Percentiles rank a stretch among this genome's conserved stretches.
Evolutionary conservation across 306 rosid genomes (phyloP).

Genomic region (Pterocarpus santalinus): DNA sequence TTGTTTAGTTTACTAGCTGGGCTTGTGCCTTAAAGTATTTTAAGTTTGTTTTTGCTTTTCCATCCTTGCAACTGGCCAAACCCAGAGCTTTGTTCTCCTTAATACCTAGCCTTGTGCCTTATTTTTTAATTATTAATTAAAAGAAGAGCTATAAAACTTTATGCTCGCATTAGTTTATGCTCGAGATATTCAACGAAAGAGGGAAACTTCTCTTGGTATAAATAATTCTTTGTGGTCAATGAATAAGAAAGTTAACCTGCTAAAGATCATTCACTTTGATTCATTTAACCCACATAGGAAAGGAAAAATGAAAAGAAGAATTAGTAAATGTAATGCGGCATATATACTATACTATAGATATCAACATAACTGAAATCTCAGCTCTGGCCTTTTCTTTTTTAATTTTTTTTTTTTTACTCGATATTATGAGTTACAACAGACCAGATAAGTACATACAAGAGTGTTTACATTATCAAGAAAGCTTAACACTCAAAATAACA

Average conservation of each 20-base stretch:
- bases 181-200: neutral
- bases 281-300: neutral
- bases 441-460: conserved; percentile 50
- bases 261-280: neutral
- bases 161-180: neutral
- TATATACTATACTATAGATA: conserved; percentile 10
- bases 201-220: neutral
- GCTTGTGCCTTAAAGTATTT: too few species aligned
- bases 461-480: conserved; percentile 53
- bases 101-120: too few species aligned
- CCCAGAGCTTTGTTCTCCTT: too few species aligned
- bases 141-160: neutral
- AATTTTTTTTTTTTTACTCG: conserved; percentile 24
- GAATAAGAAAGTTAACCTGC: neutral
- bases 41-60: too few species aligned
- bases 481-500: conserved; percentile 51
- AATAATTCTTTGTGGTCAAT: neutral
- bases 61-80: too few species aligned
- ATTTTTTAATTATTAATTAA: too few species aligned
- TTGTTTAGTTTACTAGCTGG: too few species aligned
- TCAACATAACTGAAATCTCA: conserved; percentile 53
- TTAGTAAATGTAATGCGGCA: neutral
- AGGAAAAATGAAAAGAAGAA: neutral
- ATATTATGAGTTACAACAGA: conserved; percentile 50
- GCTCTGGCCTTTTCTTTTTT: conserved; percentile 40